These are phyloP conservation scores for Scedosporium apiospermum DNA, from an alignment of 2,329 filamentous ascomycete genomes.

Conservation along the genomic window DNA sequence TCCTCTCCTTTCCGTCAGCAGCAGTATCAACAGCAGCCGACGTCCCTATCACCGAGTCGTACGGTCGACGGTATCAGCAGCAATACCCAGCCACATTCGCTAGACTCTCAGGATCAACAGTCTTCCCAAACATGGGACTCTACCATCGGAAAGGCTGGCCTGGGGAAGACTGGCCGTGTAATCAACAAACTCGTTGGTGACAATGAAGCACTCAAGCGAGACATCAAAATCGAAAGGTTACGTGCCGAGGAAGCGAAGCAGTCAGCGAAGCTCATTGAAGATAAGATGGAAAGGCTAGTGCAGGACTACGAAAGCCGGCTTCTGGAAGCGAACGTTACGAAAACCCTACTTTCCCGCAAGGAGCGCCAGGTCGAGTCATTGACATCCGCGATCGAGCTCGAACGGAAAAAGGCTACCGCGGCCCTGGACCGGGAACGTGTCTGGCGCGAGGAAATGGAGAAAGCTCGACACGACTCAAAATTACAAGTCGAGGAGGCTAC, in stretches of 20 bases:
- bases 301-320: constrained; percentile 61
- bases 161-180: constrained; percentile 67
- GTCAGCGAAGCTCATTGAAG: constrained; percentile 56
- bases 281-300: constrained; percentile 60
- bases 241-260: constrained; percentile 63
- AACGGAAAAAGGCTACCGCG: constrained; percentile 50
- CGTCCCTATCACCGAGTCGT: background rate
- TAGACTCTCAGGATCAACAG: constrained; percentile 10
- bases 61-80: background rate
- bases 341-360: constrained; percentile 59
- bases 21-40: background rate
- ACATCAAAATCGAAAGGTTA: constrained; percentile 56
- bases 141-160: constrained; percentile 57
- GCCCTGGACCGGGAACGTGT: constrained; percentile 50
- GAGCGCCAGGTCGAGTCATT: constrained; percentile 66
- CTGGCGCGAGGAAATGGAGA: constrained; percentile 57
- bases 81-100: background rate
- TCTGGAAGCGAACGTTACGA: constrained; percentile 62
- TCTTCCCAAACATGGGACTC: constrained; percentile 44
- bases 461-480: constrained; percentile 47
- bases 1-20: background rate
- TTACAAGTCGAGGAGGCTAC: constrained; percentile 57
- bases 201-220: constrained; percentile 67
- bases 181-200: constrained; percentile 77
- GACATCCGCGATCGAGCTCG: constrained; percentile 52